Evolutionary conservation across 768 basidiomycete species (phyloP), one percentile per base, ranked within the genome.

Genomic region (Mycena alexandri): DNA sequence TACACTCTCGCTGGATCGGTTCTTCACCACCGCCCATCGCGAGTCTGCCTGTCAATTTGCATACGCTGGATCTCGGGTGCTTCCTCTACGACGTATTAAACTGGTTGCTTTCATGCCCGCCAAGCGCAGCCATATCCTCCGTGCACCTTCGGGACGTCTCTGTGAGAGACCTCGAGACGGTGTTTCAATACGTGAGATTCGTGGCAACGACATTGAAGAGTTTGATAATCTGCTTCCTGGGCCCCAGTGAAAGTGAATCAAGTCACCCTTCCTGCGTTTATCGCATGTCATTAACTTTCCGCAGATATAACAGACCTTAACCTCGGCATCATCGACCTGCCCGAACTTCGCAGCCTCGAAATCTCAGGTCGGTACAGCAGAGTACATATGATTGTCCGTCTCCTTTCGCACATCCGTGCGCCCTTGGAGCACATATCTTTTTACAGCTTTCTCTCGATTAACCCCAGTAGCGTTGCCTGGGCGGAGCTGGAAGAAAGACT

Each of bases 31-130:
- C 63, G 8, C 63, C 62, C 9, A 25, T 16, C 21, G 43, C 22
- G 50, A 53, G n/a, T 50, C 52, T 71, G 54, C 70, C 70, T 2
- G 16, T 34, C n/a, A 17, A 24, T 19, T 38, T 68, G 59, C 70
- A 68, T 59, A 65, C 63, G 10, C 53, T 71, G 33, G 65, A 59
- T 4, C 52, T 71, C 38, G 65, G 54, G 16, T 66, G 70, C 13
- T 61, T 68, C 38, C 19, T 68, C 24, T 59, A 61, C n/a, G 63
- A 67, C 33, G 43, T 61, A n/a, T 54, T 68, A 38, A 42, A 19
- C 43, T 71, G 70, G 70, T 41, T 71, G 22, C 63, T 67, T 11
- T 64, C 55, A 8, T 65, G 53, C 25, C 66, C 66, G 11, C 48
- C 66, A 19, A 62, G 41, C 41, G 42, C 58, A 36, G 13, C 48